Evolutionary conservation across 306 rosid genomes (phyloP).

Genomic region (Lupinus albus): DNA sequence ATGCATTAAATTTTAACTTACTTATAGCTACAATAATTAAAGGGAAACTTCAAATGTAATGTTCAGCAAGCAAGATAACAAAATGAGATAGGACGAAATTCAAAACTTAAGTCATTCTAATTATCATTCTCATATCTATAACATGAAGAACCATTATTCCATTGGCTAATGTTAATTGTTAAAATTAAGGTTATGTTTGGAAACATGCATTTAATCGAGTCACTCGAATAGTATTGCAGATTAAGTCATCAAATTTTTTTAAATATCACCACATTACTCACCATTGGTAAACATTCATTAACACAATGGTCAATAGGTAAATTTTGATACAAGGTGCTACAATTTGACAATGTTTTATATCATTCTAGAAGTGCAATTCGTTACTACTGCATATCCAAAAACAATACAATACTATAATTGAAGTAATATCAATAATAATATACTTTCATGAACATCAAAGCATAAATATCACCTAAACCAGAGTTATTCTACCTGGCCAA

Average conservation of each 20-base stretch:
- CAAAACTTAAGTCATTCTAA: neutral
- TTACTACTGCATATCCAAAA: too few species aligned
- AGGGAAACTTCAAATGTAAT: neutral
- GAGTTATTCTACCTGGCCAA: constrained; percentile 43
- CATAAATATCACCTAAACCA: constrained; percentile 24
- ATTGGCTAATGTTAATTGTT: too few species aligned
- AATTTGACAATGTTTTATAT: too few species aligned
- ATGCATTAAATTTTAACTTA: constrained; percentile 6
- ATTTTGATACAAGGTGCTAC: too few species aligned
- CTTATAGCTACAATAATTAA: neutral
- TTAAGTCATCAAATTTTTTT: too few species aligned
- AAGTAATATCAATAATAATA: constrained; percentile 32
- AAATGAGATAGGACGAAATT: neutral
- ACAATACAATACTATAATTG: neutral
- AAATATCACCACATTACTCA: too few species aligned
- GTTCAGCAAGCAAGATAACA: neutral
- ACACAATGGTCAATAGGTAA: too few species aligned
- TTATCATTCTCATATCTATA: neutral
- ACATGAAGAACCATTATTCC: neutral
- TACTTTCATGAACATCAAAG: neutral
- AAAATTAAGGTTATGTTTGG: too few species aligned
- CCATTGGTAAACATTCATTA: too few species aligned
- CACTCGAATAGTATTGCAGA: too few species aligned
- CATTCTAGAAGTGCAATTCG: too few species aligned
- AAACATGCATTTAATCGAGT: too few species aligned